These are phyloP conservation scores for Lactuca sativa DNA, from an alignment of 129 eudicot genomes.

Conservation along the genomic window DNA sequence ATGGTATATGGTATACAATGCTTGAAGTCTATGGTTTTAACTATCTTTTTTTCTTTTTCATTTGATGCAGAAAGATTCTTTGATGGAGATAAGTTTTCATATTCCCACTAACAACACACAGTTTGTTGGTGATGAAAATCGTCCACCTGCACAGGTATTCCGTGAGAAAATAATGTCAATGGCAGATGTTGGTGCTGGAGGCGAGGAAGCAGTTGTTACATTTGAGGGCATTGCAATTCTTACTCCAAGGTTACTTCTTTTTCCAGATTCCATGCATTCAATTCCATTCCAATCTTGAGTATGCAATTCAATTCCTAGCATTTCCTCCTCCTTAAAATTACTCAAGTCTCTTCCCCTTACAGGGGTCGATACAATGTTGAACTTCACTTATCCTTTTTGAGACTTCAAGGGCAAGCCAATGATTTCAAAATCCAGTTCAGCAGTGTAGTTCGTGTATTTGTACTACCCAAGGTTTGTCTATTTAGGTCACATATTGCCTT, in stretches of 20 bases:
- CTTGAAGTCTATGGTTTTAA: background rate
- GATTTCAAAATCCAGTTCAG: constrained; percentile 96
- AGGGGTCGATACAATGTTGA: constrained; percentile 93
- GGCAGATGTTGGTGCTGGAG: constrained; percentile 94
- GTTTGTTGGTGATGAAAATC: constrained; percentile 95
- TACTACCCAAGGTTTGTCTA: constrained; percentile 75
- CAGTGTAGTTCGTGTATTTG: constrained; percentile 88
- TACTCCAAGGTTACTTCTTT: constrained; percentile 75
- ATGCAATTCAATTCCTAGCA: too few relatives aligned
- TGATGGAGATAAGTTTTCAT: constrained; percentile 96
- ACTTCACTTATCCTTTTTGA: constrained; percentile 84
- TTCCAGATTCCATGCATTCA: too few relatives aligned
- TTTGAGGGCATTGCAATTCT: constrained; percentile 95
- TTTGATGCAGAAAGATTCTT: constrained; percentile 81
- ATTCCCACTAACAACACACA: constrained; percentile 83
- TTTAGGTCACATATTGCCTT: background rate
- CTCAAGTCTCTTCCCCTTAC: constrained; percentile 14
- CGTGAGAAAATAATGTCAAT: constrained; percentile 76
- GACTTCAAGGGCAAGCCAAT: constrained; percentile 97
- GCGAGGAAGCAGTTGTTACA: constrained; percentile 89
- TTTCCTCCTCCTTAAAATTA: background rate
- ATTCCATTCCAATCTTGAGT: too few relatives aligned
- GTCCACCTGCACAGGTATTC: constrained; percentile 89
- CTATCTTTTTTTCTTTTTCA: background rate
- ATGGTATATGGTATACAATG: background rate